Percentiles rank a stretch among this genome's conserved stretches.
These are phyloP conservation scores for Thermomyces lanuginosus DNA, from an alignment of 2,329 filamentous ascomycete species.

Conservation along the genomic window DNA sequence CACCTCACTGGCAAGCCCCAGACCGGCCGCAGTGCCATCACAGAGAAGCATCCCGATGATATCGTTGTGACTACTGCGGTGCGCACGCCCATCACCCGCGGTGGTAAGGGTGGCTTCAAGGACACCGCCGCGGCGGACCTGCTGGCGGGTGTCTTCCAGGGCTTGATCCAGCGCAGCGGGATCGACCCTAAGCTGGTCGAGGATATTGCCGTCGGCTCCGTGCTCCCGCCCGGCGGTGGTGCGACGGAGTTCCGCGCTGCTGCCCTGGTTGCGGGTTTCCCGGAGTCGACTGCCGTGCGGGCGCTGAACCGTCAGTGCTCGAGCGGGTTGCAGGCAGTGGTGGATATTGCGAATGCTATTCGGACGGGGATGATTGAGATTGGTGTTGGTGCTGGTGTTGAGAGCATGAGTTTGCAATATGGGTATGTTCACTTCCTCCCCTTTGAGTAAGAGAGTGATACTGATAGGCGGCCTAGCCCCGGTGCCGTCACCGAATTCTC, in stretches of 20 bases:
- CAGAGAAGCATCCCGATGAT: constrained; percentile 41
- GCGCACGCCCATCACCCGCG: constrained; percentile 81
- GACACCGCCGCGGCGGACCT: constrained; percentile 79
- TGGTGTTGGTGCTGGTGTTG: constrained; percentile 83
- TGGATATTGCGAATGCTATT: constrained; percentile 90
- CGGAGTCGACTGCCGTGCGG: constrained; percentile 68
- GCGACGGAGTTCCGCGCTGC: constrained; percentile 95
- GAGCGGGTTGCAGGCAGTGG: constrained; percentile 76
- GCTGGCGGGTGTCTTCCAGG: constrained; percentile 66
- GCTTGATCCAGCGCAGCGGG: constrained; percentile 64
- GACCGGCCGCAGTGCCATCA: constrained; percentile 11
- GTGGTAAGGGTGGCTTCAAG: constrained; percentile 87
- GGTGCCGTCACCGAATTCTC: constrained; percentile 84
- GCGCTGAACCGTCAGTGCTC: constrained; percentile 89
- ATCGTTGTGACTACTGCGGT: constrained; percentile 87
- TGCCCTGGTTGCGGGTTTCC: constrained; percentile 77
- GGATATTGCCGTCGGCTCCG: constrained; percentile 81
- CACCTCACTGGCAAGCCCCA: constrained; percentile 34
- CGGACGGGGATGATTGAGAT: constrained; percentile 83
- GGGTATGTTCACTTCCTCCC: constrained; percentile 40
- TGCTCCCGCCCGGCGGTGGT: constrained; percentile 81
- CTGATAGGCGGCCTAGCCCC: constrained; percentile 37
- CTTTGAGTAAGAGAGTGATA: constrained; percentile 1
- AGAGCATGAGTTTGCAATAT: constrained; percentile 91
- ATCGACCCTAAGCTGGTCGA: constrained; percentile 81